Evolutionary conservation across 2,329 filamentous ascomycete species (phyloP), one percentile per base, ranked within the genome.

Genomic region (Phialocephala sp.): DNA sequence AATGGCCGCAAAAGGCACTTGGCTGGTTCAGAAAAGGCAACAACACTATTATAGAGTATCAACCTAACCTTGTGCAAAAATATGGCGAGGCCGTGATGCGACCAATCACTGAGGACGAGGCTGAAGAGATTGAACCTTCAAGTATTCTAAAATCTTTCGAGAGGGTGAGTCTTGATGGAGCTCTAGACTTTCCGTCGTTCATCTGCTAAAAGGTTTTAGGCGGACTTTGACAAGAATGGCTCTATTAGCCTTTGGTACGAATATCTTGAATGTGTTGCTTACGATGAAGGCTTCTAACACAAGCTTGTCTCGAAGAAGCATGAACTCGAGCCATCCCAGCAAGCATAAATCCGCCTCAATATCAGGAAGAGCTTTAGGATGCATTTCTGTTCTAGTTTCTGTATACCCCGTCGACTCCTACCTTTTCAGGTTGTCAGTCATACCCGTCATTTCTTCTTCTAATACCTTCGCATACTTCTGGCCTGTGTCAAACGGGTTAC

Each of bases 391-490:
- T 32, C 27, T 32, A 6, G 6, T 32, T 32, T 32, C 27, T 32
- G 27, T 3, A 6, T 32, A 32, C 27, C 27, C 6, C 27, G 27
- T 32, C 6, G 14, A 4, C 9, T 8, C 8, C 15, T 47, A 27
- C 4, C 43, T 65, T 54, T 59, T 54, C 4, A 58, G 22, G 2
- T 57, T 45, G 60, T 68, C 60, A 41, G 66, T 60, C 54, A 66
- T 47, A 14, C 11, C 50, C 58, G 64, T 63, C 5, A 68, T 66
- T 32, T 67, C 60, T 24, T 63, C 73, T 62, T 81, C 79, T 1
- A 69, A 66, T 0, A 82, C 80, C 68, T 83, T 80, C 0, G 79
- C 80, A 72, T 82, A 82, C 68, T 83, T 83, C 12, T 79, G 77
- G 64, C 80, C 74, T 62, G 83, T 76, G 64, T 83, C 81, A 63